Conservation (phyloP, 768 basidiomycete species). For the Suillus clintonianus region DNA sequence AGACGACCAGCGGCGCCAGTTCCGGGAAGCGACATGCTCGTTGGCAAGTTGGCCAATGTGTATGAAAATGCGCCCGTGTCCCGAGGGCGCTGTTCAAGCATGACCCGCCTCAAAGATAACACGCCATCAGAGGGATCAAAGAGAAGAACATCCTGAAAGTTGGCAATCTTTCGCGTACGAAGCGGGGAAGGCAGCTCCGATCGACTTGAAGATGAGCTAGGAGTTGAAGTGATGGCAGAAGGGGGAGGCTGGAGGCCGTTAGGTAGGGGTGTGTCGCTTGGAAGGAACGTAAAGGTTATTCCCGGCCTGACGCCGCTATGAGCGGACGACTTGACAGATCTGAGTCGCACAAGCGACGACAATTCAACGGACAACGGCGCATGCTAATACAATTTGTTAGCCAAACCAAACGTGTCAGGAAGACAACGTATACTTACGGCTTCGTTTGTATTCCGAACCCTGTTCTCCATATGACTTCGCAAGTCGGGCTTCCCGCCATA, state of each 20-base stretch:
- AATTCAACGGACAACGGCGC: conserved; percentile 52
- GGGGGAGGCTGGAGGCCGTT: conserved; percentile 40
- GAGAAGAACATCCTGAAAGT: conserved; percentile 66
- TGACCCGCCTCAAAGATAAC: conserved; percentile 57
- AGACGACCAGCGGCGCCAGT: conserved; percentile 44
- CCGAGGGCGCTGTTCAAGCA: conserved; percentile 39
- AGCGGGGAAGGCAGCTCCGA: conserved; percentile 28
- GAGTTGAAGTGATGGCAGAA: conserved; percentile 23
- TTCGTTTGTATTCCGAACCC: conserved; percentile 54
- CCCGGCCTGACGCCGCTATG: conserved; percentile 37
- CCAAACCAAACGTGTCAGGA: not conserved
- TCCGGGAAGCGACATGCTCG: conserved; percentile 60
- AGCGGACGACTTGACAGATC: conserved; percentile 31
- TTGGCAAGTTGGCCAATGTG: conserved; percentile 39
- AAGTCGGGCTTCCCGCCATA: conserved; percentile 71
- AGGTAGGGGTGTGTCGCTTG: conserved; percentile 36
- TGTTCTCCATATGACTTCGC: conserved; percentile 58
- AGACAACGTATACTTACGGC: conserved; percentile 36
- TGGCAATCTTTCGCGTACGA: conserved; percentile 38
- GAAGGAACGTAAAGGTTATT: conserved; percentile 59
- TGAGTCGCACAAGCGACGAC: conserved; percentile 57
- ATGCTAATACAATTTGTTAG: conserved; percentile 35
- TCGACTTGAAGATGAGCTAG: conserved; percentile 29
- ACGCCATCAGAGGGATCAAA: conserved; percentile 63
- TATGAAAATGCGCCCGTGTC: conserved; percentile 21